Conservation (phyloP, 495 filamentous ascomycete genomes). For the Aspergillus kassunensis region DNA sequence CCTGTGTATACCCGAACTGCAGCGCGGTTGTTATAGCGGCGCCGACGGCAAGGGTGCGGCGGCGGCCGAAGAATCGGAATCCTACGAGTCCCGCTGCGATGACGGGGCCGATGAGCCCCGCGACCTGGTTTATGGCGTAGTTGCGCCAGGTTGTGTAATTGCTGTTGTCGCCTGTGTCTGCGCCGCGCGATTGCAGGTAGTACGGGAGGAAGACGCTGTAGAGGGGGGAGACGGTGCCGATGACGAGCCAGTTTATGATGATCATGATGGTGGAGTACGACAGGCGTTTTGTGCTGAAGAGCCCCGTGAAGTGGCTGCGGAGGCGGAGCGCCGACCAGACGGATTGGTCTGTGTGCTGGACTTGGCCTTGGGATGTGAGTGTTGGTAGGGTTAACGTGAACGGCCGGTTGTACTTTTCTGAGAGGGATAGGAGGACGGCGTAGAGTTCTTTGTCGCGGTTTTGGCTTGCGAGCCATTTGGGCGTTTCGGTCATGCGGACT, state of each 20-base stretch:
- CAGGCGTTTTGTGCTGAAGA: conserved; percentile 23
- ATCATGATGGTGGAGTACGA: conserved; percentile 29
- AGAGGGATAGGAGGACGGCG: conserved; percentile 16
- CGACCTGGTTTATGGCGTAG: conserved; percentile 43
- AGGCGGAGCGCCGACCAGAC: conserved; percentile 28
- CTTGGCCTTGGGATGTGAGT: conserved; percentile 24
- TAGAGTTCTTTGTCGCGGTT: conserved; percentile 27
- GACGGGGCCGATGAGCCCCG: conserved; percentile 35
- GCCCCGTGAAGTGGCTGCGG: conserved; percentile 24
- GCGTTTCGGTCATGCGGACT: conserved; percentile 28
- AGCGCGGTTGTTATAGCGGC: conserved; percentile 39
- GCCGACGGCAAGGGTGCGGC: conserved; percentile 36
- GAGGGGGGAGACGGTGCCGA: conserved; percentile 33
- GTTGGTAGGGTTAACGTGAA: conserved; percentile 22
- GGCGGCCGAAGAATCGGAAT: conserved; percentile 28
- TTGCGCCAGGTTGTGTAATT: conserved; percentile 37
- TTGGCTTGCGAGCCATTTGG: conserved; percentile 27
- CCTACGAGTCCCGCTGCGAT: conserved; percentile 37
- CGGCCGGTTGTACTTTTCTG: conserved; percentile 19
- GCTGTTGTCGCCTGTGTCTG: conserved; percentile 21
- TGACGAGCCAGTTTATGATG: conserved; percentile 36
- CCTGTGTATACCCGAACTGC: conserved; percentile 43
- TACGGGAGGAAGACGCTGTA: conserved; percentile 35
- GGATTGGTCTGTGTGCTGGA: conserved; percentile 29
- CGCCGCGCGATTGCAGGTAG: conserved; percentile 32